These are phyloP conservation scores for Fusarium sp. DNA, from an alignment of 2,329 filamentous ascomycete species.

Conservation along the genomic window DNA sequence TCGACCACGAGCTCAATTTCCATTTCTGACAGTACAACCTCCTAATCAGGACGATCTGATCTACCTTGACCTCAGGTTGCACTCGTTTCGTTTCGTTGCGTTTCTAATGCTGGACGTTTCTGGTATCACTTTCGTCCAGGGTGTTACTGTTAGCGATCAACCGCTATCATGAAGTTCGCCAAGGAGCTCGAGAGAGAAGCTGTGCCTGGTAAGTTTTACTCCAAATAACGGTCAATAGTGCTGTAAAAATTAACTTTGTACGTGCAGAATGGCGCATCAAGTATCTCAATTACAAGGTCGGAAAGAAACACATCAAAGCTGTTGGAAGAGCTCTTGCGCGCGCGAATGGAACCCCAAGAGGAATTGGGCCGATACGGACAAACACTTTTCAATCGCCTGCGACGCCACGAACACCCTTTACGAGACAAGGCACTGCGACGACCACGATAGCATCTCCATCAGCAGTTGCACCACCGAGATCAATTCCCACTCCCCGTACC, in stretches of 20 bases:
- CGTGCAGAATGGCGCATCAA: slow-evolving; percentile 85
- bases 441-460: slow-evolving; percentile 24
- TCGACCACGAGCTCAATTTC: slow-evolving; percentile 9
- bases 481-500: slow-evolving; percentile 37
- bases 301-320: slow-evolving; percentile 93
- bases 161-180: slow-evolving; percentile 69
- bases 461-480: slow-evolving; percentile 18
- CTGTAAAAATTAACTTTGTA: slow-evolving; percentile 14
- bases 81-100: neutral
- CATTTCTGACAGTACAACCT: neutral
- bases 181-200: slow-evolving; percentile 88
- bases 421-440: slow-evolving; percentile 13
- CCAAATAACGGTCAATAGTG: slow-evolving; percentile 5
- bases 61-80: neutral
- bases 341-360: slow-evolving; percentile 64
- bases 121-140: slow-evolving; percentile 18
- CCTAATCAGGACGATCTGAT: neutral
- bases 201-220: slow-evolving; percentile 73
- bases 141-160: slow-evolving; percentile 9
- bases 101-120: slow-evolving; percentile 29
- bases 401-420: slow-evolving; percentile 35
- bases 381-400: slow-evolving; percentile 45
- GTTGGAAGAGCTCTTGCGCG: slow-evolving; percentile 78
- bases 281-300: slow-evolving; percentile 94
- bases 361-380: slow-evolving; percentile 50